Base-by-base conservation (phyloP, 2,329 filamentous ascomycete genomes). In the Exophiala sp. region DNA sequence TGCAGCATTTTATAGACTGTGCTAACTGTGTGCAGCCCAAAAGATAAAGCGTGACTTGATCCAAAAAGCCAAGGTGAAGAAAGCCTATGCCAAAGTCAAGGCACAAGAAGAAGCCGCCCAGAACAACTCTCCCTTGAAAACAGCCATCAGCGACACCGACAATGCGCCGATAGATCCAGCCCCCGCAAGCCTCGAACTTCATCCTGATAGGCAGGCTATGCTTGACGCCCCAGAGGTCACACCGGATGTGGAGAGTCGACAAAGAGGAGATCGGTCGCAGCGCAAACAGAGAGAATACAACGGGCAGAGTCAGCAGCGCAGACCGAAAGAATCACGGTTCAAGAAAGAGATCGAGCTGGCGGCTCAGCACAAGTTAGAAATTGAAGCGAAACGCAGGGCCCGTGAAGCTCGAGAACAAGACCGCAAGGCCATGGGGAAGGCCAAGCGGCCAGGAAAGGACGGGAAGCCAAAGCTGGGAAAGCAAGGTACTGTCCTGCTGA, bases 11-110 rank as follows among this genome's bases (percentile, higher is more conserved):
- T 7, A 24, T 41, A 46, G 13, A 38, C 7, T 3, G 1, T 40
- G 34, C 37, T 53, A 19, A 52, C 39, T 18, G n/a, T 32, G 13
- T 9, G 29, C 62, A 91, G 87, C 86, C 50, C 82, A 87, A 68
- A 91, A 91, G 69, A 93, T 95, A 64, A 97, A 97, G 70, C 79
- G 85, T 58, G 81, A 86, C 58, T 73, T 95, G 48, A 96, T 97
- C 62, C 81, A 89, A 68, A 94, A 93, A 67, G 89, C 90, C 53
- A 95, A 96, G 69, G 77, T 95, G 56, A 93, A 91, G 70, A 95
- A 95, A 69, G 80, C 86, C 35, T 96, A 95, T 65, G 86, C 85
- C 56, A 96, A 95, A 69, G 74, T 95, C 57, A 91, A 90, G 68
- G 82, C 81, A 34, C 71, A 73, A 40, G 75, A 80, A 64, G 66